Conservation (phyloP, 2,329 filamentous ascomycete genomes). For the Aquanectria penicillioides region DNA sequence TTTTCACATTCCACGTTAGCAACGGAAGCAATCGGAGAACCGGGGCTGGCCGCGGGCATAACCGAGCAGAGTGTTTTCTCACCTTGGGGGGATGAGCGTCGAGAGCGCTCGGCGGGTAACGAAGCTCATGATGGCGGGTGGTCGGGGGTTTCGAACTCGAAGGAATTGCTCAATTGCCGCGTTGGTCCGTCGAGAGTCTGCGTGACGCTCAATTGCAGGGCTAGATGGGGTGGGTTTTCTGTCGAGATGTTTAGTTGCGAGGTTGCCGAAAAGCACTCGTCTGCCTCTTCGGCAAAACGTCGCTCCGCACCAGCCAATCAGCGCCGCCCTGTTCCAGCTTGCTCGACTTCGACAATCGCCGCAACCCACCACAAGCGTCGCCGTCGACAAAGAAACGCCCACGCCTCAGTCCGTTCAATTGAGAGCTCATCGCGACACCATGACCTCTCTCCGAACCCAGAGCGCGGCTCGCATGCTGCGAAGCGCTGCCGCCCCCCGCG, state of each 20-base stretch:
- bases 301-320: slow-evolving; percentile 57
- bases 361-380: slow-evolving; percentile 35
- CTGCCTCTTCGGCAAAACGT: slow-evolving; percentile 51
- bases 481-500: slow-evolving; percentile 51
- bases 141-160: slow-evolving; percentile 39
- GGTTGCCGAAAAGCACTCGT: slow-evolving; percentile 61
- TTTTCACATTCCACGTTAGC: slow-evolving; percentile 49
- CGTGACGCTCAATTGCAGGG: slow-evolving; percentile 49
- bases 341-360: slow-evolving; percentile 42
- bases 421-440: slow-evolving; percentile 51
- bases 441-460: slow-evolving; percentile 74
- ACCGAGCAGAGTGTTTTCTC: slow-evolving; percentile 47
- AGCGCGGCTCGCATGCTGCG: slow-evolving; percentile 63
- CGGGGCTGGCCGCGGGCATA: slow-evolving; percentile 35
- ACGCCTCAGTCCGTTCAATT: slow-evolving; percentile 40
- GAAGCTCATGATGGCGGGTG: slow-evolving; percentile 84
- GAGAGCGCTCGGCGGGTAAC: slow-evolving; percentile 91
- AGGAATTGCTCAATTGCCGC: slow-evolving; percentile 40
- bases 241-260: slow-evolving; percentile 40
- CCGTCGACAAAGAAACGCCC: slow-evolving; percentile 34
- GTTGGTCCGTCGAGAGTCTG: slow-evolving; percentile 46
- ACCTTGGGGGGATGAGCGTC: slow-evolving; percentile 99
- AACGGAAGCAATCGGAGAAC: slow-evolving; percentile 45
- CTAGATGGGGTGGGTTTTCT: slow-evolving; percentile 40
- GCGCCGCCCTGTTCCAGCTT: slow-evolving; percentile 40